phyloP scores from a whole-genome alignment of 2,329 filamentous ascomycete species.

The Lachnellula willkommii region DNA sequence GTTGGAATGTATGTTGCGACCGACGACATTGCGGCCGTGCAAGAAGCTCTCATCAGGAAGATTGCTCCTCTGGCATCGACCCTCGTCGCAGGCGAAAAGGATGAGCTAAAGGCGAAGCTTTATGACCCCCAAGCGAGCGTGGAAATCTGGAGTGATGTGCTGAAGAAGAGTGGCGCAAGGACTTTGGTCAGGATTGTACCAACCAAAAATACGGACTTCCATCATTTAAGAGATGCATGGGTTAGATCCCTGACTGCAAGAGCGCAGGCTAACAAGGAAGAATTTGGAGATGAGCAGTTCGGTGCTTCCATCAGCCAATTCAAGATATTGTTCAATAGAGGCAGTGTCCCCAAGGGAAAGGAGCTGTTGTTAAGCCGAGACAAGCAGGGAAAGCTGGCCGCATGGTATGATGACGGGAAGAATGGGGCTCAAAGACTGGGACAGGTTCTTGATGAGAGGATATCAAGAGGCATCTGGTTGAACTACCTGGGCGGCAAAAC shows the following conservation, averaged over 20 bases:
- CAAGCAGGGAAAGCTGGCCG: conserved; percentile 57
- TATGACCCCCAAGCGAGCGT: conserved; percentile 65
- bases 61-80: conserved; percentile 76
- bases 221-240: conserved; percentile 85
- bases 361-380: conserved; percentile 71
- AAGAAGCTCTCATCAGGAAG: conserved; percentile 68
- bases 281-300: conserved; percentile 67
- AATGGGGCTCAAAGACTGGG: conserved; percentile 55
- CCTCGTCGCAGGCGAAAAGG: conserved; percentile 76
- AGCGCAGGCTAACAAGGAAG: conserved; percentile 53
- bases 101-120: conserved; percentile 61
- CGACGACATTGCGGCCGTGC: conserved; percentile 73
- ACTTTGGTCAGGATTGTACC: conserved; percentile 80
- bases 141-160: conserved; percentile 66
- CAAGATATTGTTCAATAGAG: conserved; percentile 74
- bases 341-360: conserved; percentile 72
- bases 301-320: conserved; percentile 70
- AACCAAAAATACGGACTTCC: conserved; percentile 90
- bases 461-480: conserved; percentile 80
- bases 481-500: conserved; percentile 83
- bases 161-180: conserved; percentile 63
- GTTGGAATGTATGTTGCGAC: conserved; percentile 89
- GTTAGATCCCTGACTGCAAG: conserved; percentile 77
- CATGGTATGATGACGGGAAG: conserved; percentile 59
- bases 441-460: conserved; percentile 67